Base-by-base conservation (phyloP, 441 rosid genomes). In the Adansonia gregorii region DNA sequence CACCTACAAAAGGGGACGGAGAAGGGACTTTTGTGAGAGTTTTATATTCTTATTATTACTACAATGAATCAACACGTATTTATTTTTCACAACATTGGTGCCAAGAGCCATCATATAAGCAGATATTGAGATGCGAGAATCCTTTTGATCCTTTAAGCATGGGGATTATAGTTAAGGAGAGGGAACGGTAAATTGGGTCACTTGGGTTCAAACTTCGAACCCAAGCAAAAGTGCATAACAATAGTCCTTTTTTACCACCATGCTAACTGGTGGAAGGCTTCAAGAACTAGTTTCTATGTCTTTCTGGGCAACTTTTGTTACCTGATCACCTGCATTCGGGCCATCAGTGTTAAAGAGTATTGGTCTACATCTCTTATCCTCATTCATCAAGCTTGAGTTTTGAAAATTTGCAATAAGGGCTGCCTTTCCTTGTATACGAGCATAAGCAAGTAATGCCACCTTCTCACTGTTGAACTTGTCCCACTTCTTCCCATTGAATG, bases 291-390 rank as follows among this genome's bases (percentile, higher is more conserved):
- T 11, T 45, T 6, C 14, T 35, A 11, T 60, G 60, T 56, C n/a
- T 0, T 58, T 41, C 45, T 41, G 45, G 45, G 45, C 45, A 41
- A 41, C 45, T 35, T 35, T 35, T 35, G 39, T 56, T 80, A 89
- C 95, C 92, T 89, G 94, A 84, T 89, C 94, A 78, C 93, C 94
- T 74, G 94, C 94, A 76, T 89, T 89, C 55, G 94, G 94, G 71
- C 93, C 93, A 77, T 87, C 93, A 1, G 94, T 91, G 79, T 91
- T 89, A 69, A 91, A 91, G 78, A 91, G 93, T 71, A 91, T 88
- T 74, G 95, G 95, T 31, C 91, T 89, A 83, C 95, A 91, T 48
- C 93, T 87, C 80, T 88, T 89, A 81, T 91, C 95, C 86, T 91
- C 95, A 52, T 91, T 91, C 95, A 91, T 91, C 88, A 91, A 84